Evolutionary conservation across 2,329 filamentous ascomycete genomes (phyloP).

Genomic region (Zymoseptoria brevis): DNA sequence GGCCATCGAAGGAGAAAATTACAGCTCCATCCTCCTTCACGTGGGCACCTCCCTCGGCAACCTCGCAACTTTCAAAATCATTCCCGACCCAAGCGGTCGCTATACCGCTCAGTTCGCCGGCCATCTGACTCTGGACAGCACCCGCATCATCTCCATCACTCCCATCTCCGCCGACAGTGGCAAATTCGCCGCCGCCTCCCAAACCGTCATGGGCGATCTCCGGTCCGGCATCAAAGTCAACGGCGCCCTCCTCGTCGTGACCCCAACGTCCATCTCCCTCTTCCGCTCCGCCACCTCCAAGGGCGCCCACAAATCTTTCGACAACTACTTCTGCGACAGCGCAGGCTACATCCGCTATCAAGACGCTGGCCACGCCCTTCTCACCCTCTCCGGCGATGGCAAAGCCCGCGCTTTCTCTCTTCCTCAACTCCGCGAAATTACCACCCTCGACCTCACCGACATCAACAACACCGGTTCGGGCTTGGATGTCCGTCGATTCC

Average conservation of each 20-base stretch:
- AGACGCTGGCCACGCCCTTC: slow-evolving; percentile 63
- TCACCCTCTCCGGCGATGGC: slow-evolving; percentile 79
- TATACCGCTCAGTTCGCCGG: slow-evolving; percentile 70
- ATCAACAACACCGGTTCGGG: slow-evolving; percentile 32
- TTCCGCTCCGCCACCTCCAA: slow-evolving; percentile 80
- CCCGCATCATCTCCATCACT: slow-evolving; percentile 60
- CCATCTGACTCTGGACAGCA: slow-evolving; percentile 55
- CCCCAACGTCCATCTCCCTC: slow-evolving; percentile 65
- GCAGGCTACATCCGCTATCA: slow-evolving; percentile 70
- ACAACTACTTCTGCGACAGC: slow-evolving; percentile 72
- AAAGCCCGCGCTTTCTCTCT: slow-evolving; percentile 73
- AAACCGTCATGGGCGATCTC: slow-evolving; percentile 65
- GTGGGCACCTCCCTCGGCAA: slow-evolving; percentile 81
- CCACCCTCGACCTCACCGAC: slow-evolving; percentile 52
- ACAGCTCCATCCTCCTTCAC: slow-evolving; percentile 88
- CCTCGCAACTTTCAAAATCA: slow-evolving; percentile 79
- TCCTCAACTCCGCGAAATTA: slow-evolving; percentile 81
- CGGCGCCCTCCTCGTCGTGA: slow-evolving; percentile 73
- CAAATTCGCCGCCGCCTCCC: slow-evolving; percentile 65
- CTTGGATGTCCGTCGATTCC: slow-evolving; percentile 67
- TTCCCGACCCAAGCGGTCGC: slow-evolving; percentile 60
- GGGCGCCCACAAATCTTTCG: slow-evolving; percentile 86
- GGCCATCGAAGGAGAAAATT: slow-evolving; percentile 86
- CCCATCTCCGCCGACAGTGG: slow-evolving; percentile 76
- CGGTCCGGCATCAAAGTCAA: slow-evolving; percentile 67